These are phyloP conservation scores for Solidago caesia DNA, from an alignment of 129 eudicot genomes.

Conservation along the genomic window DNA sequence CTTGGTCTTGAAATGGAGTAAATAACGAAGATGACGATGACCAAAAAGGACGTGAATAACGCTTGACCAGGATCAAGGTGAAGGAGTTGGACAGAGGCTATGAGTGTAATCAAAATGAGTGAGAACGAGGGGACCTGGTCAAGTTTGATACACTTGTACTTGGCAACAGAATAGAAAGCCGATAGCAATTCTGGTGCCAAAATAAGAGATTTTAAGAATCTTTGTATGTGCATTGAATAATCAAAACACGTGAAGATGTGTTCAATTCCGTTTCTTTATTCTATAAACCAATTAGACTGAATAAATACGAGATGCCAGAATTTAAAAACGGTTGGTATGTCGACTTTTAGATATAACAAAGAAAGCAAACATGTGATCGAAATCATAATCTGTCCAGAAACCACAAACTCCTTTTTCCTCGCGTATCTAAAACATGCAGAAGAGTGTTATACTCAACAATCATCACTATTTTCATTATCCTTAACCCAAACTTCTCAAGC, in stretches of 20 bases:
- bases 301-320: not conserved
- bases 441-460: not conserved
- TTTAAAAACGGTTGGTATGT: not conserved
- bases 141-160: conserved; percentile 43
- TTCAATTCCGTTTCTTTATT: not conserved
- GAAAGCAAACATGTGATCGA: not conserved
- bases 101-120: too few species aligned
- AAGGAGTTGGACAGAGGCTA: not conserved
- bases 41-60: conserved; percentile 18
- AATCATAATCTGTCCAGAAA: not conserved
- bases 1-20: conserved; percentile 56
- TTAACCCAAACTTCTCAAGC: not conserved
- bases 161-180: conserved; percentile 27
- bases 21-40: conserved; percentile 40
- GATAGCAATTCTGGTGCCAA: conserved; percentile 25
- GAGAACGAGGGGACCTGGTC: conserved; percentile 31
- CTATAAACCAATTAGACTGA: not conserved
- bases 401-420: not conserved
- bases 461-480: not conserved
- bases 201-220: not conserved
- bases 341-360: not conserved
- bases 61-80: conserved; percentile 28
- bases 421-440: not conserved
- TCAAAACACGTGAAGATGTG: not conserved
- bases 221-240: not conserved